Evolutionary conservation across 2,329 filamentous ascomycete species (phyloP).

Genomic region (Lasiodiplodia sp.): DNA sequence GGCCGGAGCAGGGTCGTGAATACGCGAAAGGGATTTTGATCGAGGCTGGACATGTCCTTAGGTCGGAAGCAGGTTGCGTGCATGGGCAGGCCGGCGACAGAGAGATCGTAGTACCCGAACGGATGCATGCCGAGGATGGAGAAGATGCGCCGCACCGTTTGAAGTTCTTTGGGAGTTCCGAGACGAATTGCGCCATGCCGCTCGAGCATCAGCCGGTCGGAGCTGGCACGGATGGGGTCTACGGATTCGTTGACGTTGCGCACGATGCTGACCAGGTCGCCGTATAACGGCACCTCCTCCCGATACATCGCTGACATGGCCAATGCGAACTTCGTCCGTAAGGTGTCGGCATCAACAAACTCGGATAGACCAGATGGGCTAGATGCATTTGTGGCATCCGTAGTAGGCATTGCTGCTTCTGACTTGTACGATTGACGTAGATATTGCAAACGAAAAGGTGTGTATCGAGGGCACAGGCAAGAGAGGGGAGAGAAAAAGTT

Average conservation of each 20-base stretch:
- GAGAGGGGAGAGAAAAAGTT: no score
- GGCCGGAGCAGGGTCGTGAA: conserved; percentile 53
- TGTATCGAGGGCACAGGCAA: no score
- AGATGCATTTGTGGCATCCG: no score
- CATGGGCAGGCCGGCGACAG: conserved; percentile 56
- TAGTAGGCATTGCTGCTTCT: no score
- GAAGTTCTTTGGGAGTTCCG: conserved; percentile 55
- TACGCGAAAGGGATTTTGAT: conserved; percentile 55
- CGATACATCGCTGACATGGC: conserved; percentile 47
- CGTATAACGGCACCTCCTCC: conserved; percentile 47
- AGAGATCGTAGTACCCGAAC: conserved; percentile 62
- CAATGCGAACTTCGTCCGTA: conserved; percentile 29
- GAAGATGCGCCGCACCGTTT: conserved; percentile 55
- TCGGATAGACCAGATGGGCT: background rate
- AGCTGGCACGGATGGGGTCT: conserved; percentile 30
- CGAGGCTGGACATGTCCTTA: conserved; percentile 42
- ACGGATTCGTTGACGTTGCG: conserved; percentile 33
- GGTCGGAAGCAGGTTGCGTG: conserved; percentile 63
- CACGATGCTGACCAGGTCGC: conserved; percentile 44
- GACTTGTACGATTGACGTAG: no score
- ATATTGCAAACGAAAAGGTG: no score
- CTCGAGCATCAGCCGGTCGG: conserved; percentile 42
- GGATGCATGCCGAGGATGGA: conserved; percentile 57
- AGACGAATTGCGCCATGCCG: conserved; percentile 60
- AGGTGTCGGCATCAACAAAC: background rate